Percentiles rank a stretch among this genome's conserved stretches.
Conservation (phyloP, 176 grass and related monocot species). For the Puya raimondii region DNA sequence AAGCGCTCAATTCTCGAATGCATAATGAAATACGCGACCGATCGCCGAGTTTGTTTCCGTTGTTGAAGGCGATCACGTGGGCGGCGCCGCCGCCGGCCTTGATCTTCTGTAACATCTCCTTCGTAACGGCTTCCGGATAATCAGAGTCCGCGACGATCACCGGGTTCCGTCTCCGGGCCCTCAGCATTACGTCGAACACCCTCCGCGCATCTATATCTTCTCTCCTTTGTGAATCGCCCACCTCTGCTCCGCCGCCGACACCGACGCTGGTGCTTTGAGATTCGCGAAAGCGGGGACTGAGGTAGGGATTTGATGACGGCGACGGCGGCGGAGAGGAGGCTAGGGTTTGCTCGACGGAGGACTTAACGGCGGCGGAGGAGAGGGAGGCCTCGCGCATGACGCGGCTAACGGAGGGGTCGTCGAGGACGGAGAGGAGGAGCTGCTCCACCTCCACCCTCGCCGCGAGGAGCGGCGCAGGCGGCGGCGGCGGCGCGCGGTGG, state of each 20-base stretch:
- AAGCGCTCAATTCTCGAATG: conserved; percentile 31
- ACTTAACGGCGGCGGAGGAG: conserved; percentile 62
- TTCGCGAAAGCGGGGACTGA: conserved; percentile 21
- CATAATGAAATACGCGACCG: conserved; percentile 23
- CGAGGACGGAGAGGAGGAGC: conserved; percentile 76
- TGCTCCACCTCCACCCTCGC: conserved; percentile 91
- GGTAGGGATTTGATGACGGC: conserved; percentile 22
- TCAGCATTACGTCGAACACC: conserved; percentile 76
- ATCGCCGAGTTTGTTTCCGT: conserved; percentile 30
- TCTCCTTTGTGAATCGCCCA: neutral
- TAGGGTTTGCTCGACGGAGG: conserved; percentile 62
- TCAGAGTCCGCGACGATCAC: conserved; percentile 68
- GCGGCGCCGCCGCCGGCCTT: conserved; percentile 22
- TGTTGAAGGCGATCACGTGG: conserved; percentile 43
- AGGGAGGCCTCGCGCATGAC: conserved; percentile 96
- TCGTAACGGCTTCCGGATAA: conserved; percentile 30
- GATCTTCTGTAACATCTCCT: conserved; percentile 48
- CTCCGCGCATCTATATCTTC: conserved; percentile 43
- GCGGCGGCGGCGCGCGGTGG: too few relatives aligned
- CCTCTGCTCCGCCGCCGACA: neutral
- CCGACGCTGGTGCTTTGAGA: too few relatives aligned
- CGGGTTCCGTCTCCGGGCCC: conserved; percentile 59
- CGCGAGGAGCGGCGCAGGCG: conserved; percentile 55
- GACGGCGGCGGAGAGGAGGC: conserved; percentile 18
- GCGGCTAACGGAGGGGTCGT: conserved; percentile 86